Conservation (phyloP, 2,329 filamentous ascomycete genomes). For the Botrytis cinerea region DNA sequence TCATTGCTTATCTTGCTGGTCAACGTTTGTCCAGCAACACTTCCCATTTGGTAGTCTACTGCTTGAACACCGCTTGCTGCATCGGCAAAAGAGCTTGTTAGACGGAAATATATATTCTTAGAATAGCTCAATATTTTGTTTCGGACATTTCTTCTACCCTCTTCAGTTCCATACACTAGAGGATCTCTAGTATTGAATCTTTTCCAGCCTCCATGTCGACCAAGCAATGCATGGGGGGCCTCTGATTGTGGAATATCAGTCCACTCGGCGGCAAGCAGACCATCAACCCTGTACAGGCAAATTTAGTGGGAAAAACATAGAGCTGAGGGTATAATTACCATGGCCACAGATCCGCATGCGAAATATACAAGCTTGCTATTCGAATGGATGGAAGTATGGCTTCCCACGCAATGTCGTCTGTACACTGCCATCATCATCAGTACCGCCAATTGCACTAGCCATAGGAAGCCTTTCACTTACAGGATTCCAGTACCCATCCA, state of each 20-base stretch:
- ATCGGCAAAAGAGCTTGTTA: neutral
- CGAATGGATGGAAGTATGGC: conserved; percentile 15
- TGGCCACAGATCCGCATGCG: conserved; percentile 22
- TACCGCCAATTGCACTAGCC: neutral
- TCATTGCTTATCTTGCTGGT: neutral
- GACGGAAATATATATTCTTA: neutral
- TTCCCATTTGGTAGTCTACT: neutral
- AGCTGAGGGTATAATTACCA: conserved; percentile 17
- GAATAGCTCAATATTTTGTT: neutral
- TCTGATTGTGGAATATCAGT: neutral
- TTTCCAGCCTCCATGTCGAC: neutral
- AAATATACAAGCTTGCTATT: conserved; percentile 23
- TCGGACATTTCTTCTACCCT: neutral
- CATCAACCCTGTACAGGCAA: conserved; percentile 22
- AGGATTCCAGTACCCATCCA: conserved; percentile 26
- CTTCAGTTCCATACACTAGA: neutral
- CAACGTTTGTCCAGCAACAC: neutral
- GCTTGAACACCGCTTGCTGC: neutral
- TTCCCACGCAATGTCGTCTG: conserved; percentile 24
- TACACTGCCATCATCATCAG: conserved; percentile 13
- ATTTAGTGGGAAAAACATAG: neutral
- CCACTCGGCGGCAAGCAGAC: conserved; percentile 9
- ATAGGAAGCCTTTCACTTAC: conserved; percentile 5
- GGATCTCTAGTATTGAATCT: neutral
- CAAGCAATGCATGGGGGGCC: neutral